These are phyloP conservation scores for Auricularia sp. DNA, from an alignment of 768 basidiomycete genomes.

Conservation along the genomic window DNA sequence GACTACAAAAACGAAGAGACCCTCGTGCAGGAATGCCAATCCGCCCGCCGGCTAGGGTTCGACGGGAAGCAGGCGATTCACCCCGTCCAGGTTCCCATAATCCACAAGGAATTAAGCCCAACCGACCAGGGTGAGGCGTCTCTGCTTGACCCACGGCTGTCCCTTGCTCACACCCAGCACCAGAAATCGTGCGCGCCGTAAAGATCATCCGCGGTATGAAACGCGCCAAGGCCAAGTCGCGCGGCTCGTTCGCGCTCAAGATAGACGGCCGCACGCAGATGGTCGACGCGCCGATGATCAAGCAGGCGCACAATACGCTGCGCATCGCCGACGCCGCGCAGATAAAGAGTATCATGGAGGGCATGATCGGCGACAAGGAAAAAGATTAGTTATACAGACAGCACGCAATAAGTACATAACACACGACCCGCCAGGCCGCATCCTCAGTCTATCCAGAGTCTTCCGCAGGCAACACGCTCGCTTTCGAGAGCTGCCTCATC, in stretches of 20 bases:
- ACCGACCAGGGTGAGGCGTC: slow-evolving; percentile 44
- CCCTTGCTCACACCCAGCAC: neutral
- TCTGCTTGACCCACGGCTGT: neutral
- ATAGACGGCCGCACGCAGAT: slow-evolving; percentile 53
- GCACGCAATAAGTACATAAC: too few species aligned
- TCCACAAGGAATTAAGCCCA: slow-evolving; percentile 74
- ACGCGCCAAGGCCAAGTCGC: slow-evolving; percentile 37
- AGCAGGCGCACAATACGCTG: slow-evolving; percentile 56
- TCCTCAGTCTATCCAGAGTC: neutral
- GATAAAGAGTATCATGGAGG: too few species aligned
- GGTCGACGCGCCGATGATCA: slow-evolving; percentile 89
- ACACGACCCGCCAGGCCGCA: too few species aligned
- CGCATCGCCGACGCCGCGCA: slow-evolving; percentile 44
- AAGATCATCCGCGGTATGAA: slow-evolving; percentile 62
- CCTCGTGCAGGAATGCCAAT: slow-evolving; percentile 63
- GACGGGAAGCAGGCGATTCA: slow-evolving; percentile 99
- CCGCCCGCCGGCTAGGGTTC: slow-evolving; percentile 76
- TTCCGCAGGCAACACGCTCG: neutral
- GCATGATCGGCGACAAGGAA: too few species aligned
- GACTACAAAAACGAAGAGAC: slow-evolving; percentile 67
- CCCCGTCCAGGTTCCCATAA: slow-evolving; percentile 67
- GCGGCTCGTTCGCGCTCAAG: slow-evolving; percentile 68
- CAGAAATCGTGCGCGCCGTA: slow-evolving; percentile 70
- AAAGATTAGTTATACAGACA: too few species aligned
- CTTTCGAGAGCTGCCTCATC: slow-evolving; percentile 19